Base-by-base conservation (phyloP, 768 basidiomycete species). In the Termitomyces sp. region DNA sequence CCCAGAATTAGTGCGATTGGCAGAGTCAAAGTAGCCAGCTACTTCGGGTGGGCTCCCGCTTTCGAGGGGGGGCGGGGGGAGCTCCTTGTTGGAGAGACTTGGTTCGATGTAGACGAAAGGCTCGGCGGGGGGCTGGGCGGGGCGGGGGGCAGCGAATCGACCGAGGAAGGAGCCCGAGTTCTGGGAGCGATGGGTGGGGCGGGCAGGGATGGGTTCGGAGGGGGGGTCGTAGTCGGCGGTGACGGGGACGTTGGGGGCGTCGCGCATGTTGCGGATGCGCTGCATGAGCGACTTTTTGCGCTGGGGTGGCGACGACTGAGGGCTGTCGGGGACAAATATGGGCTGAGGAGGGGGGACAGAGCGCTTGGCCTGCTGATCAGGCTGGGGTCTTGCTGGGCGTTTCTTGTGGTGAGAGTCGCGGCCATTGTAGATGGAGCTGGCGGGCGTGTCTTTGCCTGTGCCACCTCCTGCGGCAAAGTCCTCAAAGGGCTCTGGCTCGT, bases 401-500 rank as follows among this genome's bases (percentile, higher is more conserved):
- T 67, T 77, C 67, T 69, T 66, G 37, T 67, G 64, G 62, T 81
- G 77, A 0, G 80, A 74, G 56, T 88, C 86, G 62, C 76, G 81
- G 48, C 87, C 88, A 60, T 86, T 86, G 74, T 86, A 86, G 66
- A 88, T 87, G 43, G 88, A 89, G 68, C 81, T 85, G 40, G 86
- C 75, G 12, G 86, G 83, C 5, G 87, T 86, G 53, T 86, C 86
- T 32, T 66, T 72, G 63, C 70, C 71, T 68, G 81, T 71, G 60
- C 89, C 88, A 48, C 90, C 89, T 20, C 91, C 93, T 29, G 91
- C 92, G 64, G 85, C 90, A 70, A 94, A 95, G 67, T 95, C 92
- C 67, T 95, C 92, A 67, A 83, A 94, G 7, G 93, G 93, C 69
- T 95, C 93, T 5, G 93, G 93, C 68, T 94, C 93, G 67, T 93